phyloP scores from a whole-genome alignment of 2,329 filamentous ascomycete species.

The Hypoxylon sp. region DNA sequence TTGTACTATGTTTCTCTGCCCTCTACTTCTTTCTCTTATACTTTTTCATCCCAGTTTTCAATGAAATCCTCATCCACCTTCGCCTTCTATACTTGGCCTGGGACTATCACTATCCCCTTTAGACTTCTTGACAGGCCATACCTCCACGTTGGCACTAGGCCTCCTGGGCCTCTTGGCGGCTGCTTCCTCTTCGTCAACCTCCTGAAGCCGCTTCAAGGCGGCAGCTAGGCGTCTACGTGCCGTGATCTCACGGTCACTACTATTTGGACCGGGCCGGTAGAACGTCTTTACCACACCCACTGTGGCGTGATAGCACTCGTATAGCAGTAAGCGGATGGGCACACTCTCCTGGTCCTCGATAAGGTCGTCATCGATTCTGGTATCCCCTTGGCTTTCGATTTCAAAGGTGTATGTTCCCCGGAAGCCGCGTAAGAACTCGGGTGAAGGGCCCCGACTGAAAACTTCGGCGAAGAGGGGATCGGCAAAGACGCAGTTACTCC shows the following conservation, averaged over 20 bases:
- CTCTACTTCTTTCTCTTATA: background rate
- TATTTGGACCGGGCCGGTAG: constrained; percentile 65
- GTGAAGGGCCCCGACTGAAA: constrained; percentile 63
- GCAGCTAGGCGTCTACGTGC: constrained; percentile 67
- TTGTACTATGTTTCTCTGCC: background rate
- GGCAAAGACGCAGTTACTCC: constrained; percentile 72
- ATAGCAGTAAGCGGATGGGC: constrained; percentile 66
- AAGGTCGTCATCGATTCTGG: constrained; percentile 47
- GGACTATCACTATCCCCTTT: constrained; percentile 49
- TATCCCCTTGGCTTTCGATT: constrained; percentile 2
- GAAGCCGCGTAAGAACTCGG: constrained; percentile 66
- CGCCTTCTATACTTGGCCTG: background rate
- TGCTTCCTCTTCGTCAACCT: constrained; percentile 55
- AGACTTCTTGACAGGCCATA: constrained; percentile 63
- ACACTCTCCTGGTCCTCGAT: constrained; percentile 63
- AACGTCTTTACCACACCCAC: constrained; percentile 68
- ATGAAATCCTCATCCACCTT: background rate
- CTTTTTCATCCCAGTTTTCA: background rate
- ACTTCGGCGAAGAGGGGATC: constrained; percentile 69
- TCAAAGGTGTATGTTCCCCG: constrained; percentile 27
- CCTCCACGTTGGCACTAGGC: constrained; percentile 59
- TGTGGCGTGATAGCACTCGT: constrained; percentile 71
- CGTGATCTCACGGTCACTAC: constrained; percentile 66
- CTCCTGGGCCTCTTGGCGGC: constrained; percentile 54
- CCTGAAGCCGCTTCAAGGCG: constrained; percentile 63